Conservation (phyloP, 257 asterid genomes). For the Handroanthus guayacan region DNA sequence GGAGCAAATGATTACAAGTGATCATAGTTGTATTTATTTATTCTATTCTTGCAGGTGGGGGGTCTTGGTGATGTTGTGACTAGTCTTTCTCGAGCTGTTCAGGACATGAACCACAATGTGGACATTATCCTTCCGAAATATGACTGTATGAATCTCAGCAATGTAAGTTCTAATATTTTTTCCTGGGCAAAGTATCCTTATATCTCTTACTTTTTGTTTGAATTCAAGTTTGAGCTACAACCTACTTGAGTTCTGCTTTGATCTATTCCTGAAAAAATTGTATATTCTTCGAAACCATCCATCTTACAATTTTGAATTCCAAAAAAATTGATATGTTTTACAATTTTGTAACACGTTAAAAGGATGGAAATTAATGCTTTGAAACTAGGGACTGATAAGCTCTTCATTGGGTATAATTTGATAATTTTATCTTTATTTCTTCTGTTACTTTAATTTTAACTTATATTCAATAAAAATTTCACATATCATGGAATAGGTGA, state of each 20-base stretch:
- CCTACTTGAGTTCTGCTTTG: slow-evolving; percentile 33
- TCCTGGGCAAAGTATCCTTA: slow-evolving; percentile 33
- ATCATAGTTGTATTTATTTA: background rate
- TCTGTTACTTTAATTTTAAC: slow-evolving; percentile 27
- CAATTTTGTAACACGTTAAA: slow-evolving; percentile 1
- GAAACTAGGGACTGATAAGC: slow-evolving; percentile 16
- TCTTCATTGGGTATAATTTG: slow-evolving; percentile 5
- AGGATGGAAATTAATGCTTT: slow-evolving; percentile 16
- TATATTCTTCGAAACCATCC: slow-evolving; percentile 13
- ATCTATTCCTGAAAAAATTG: slow-evolving; percentile 5
- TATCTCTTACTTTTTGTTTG: slow-evolving; percentile 29
- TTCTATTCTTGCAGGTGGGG: slow-evolving; percentile 78
- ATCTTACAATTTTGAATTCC: too few relatives aligned
- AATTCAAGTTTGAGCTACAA: slow-evolving; percentile 26
- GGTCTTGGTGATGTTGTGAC: slow-evolving; percentile 99
- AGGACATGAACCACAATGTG: slow-evolving; percentile 90
- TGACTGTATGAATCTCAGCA: slow-evolving; percentile 74
- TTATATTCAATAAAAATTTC: slow-evolving; percentile 11
- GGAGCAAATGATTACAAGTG: background rate
- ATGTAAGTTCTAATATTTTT: slow-evolving; percentile 55
- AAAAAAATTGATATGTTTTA: background rate
- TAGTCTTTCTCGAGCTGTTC: slow-evolving; percentile 97
- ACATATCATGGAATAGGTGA: slow-evolving; percentile 64
- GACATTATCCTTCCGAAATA: slow-evolving; percentile 93
- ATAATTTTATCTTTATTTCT: background rate